A percentile compares a stretch with the other conserved stretches of the same genome.
phyloP scores from a whole-genome alignment of 805 yeast genomes.

The Ogataea nitratoaversa region DNA sequence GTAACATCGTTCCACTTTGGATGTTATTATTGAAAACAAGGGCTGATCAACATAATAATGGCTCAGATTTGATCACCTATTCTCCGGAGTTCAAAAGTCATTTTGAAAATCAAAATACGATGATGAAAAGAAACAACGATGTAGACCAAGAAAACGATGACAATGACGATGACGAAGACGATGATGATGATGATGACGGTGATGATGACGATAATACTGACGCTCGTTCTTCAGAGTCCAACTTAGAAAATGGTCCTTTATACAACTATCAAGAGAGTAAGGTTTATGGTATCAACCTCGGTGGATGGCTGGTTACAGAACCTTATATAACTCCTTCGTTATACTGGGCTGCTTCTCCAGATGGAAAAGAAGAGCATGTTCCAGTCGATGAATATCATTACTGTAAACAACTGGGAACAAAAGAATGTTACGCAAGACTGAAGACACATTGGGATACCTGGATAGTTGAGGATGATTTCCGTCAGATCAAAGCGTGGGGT shows the following conservation, averaged over 20 bases:
- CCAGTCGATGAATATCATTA: constrained; percentile 62
- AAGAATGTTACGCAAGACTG: constrained; percentile 39
- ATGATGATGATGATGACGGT: background rate
- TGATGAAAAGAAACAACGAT: no score
- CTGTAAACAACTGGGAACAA: constrained; percentile 45
- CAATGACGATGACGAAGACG: no score
- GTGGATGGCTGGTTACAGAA: constrained; percentile 72
- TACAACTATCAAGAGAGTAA: constrained; percentile 22
- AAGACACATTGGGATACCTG: constrained; percentile 53
- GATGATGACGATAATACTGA: no score
- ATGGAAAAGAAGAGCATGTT: constrained; percentile 33
- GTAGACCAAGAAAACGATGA: no score
- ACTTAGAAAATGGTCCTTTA: background rate
- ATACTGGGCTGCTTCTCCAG: constrained; percentile 33
- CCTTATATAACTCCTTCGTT: constrained; percentile 68
- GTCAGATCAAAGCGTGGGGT: constrained; percentile 46
- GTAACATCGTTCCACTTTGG: background rate
- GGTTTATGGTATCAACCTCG: constrained; percentile 48
- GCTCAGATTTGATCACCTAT: background rate
- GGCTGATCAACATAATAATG: background rate
- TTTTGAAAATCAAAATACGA: background rate
- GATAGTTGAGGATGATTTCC: constrained; percentile 56
- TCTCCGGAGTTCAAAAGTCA: background rate
- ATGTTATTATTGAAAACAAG: background rate
- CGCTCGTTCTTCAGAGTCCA: no score